Evolutionary conservation across 2,329 filamentous ascomycete species (phyloP).

Genomic region (Talaromyces sp.): DNA sequence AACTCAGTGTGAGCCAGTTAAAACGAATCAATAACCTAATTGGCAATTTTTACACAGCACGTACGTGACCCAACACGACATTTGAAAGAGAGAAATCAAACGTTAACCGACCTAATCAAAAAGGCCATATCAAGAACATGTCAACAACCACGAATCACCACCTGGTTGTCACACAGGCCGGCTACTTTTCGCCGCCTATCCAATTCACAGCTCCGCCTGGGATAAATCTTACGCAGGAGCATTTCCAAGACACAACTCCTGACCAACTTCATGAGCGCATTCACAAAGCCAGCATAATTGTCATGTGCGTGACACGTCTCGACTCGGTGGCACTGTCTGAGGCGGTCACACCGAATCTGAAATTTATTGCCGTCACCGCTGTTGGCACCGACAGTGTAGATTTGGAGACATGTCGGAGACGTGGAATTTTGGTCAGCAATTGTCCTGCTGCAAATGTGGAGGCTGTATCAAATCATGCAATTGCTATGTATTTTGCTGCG

Average conservation of each 20-base stretch:
- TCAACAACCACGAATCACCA: slow-evolving; percentile 24
- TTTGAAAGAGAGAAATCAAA: neutral
- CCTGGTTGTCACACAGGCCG: slow-evolving; percentile 44
- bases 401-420: slow-evolving; percentile 35
- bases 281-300: slow-evolving; percentile 42
- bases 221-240: slow-evolving; percentile 25
- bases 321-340: slow-evolving; percentile 34
- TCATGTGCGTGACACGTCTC: slow-evolving; percentile 30
- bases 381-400: slow-evolving; percentile 45
- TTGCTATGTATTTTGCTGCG: slow-evolving; percentile 45
- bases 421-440: slow-evolving; percentile 42
- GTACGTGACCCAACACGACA: neutral
- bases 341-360: slow-evolving; percentile 38
- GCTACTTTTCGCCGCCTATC: slow-evolving; percentile 34
- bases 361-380: slow-evolving; percentile 41
- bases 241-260: slow-evolving; percentile 30
- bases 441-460: slow-evolving; percentile 44
- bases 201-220: slow-evolving; percentile 39
- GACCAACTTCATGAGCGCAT: slow-evolving; percentile 37
- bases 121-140: neutral
- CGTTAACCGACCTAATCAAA: neutral
- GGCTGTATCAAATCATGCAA: slow-evolving; percentile 45
- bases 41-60: neutral
- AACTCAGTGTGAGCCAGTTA: neutral
- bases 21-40: neutral